These are phyloP conservation scores for Simmondsia chinensis DNA, from an alignment of 148 eudicot species.

Conservation along the genomic window DNA sequence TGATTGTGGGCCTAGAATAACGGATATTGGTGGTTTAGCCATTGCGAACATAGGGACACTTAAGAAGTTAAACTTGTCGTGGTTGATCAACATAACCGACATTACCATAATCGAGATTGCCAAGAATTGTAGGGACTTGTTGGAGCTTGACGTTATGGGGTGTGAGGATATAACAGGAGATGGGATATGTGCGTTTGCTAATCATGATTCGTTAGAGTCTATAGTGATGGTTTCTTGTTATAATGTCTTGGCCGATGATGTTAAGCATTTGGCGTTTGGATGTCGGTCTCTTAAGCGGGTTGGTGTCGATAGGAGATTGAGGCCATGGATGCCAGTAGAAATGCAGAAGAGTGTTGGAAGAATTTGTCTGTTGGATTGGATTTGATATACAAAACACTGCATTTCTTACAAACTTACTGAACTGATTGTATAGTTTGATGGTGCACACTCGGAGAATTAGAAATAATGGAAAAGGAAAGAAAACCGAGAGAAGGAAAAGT, in stretches of 20 bases:
- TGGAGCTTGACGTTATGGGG: conserved; percentile 5
- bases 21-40: conserved; percentile 9
- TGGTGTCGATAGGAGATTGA: conserved; percentile 8
- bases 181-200: conserved; percentile 8
- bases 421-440: too few species aligned
- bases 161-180: conserved; percentile 6
- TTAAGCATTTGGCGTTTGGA: conserved; percentile 8
- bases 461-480: too few species aligned
- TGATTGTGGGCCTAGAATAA: conserved; percentile 12
- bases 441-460: too few species aligned
- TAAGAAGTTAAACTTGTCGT: conserved; percentile 9
- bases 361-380: conserved; percentile 7
- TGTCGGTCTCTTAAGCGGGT: conserved; percentile 11
- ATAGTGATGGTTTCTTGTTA: conserved; percentile 10
- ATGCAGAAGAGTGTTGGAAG: conserved; percentile 1
- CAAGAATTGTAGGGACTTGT: conserved; percentile 5
- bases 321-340: conserved; percentile 1
- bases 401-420: too few species aligned
- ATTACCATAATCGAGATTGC: conserved; percentile 9
- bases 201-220: conserved; percentile 6
- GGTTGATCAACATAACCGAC: conserved; percentile 10
- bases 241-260: conserved; percentile 1
- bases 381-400: too few species aligned
- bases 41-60: conserved; percentile 12
- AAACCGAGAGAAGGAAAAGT: too few species aligned